phyloP scores from a whole-genome alignment of 2,329 filamentous ascomycete genomes.

The Didymella sp. region DNA sequence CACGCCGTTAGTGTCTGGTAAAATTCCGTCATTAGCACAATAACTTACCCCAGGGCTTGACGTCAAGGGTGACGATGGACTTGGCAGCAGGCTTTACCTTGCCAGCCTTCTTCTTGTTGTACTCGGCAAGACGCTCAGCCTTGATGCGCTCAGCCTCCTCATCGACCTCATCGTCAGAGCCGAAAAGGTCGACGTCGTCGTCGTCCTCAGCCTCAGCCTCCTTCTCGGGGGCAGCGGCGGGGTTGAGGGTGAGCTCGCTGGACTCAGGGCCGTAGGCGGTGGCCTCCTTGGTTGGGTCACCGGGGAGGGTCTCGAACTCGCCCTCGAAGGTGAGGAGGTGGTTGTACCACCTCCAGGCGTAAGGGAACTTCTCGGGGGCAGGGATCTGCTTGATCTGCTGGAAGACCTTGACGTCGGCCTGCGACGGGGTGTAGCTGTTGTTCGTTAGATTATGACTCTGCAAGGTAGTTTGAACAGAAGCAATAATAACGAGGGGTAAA shows the following conservation, averaged over 20 bases:
- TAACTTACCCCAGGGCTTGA: conserved; percentile 96
- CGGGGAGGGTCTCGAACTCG: conserved; percentile 88
- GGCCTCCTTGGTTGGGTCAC: conserved; percentile 87
- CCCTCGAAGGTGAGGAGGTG: conserved; percentile 92
- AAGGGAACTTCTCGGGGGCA: conserved; percentile 84
- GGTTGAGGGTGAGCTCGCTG: conserved; percentile 78
- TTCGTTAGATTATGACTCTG: conserved; percentile 35
- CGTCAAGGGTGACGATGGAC: conserved; percentile 92
- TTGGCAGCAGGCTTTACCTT: conserved; percentile 94
- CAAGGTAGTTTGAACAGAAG: conserved; percentile 12
- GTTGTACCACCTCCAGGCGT: conserved; percentile 98
- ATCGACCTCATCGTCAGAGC: conserved; percentile 71
- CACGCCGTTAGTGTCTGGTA: conserved; percentile 29
- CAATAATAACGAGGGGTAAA: conserved; percentile 28
- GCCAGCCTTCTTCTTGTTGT: conserved; percentile 94
- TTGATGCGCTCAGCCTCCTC: conserved; percentile 82
- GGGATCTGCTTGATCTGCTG: conserved; percentile 83
- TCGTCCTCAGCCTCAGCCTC: conserved; percentile 60
- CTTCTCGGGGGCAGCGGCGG: conserved; percentile 78
- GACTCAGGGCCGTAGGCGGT: conserved; percentile 90
- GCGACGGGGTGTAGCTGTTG: conserved; percentile 71
- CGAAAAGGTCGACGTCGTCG: conserved; percentile 92
- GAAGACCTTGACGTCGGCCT: conserved; percentile 96
- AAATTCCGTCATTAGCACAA: not conserved
- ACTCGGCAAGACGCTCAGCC: conserved; percentile 89